Evolutionary conservation across 352 stramenopile genomes (phyloP), one percentile per base, ranked within the genome.

Genomic region (Pythium phragmitis): DNA sequence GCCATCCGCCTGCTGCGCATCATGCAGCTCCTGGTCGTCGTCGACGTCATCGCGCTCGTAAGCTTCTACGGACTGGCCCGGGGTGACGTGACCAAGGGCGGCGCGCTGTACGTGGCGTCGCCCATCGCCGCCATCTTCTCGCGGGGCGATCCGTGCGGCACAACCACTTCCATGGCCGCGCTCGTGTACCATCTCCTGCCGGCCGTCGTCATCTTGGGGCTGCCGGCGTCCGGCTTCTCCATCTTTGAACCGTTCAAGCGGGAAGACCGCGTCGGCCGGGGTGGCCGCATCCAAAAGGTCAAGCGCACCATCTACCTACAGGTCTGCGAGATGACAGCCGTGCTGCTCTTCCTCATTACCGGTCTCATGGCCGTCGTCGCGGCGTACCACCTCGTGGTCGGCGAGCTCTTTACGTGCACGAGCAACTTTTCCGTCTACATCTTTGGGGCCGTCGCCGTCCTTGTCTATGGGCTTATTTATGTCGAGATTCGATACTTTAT

Each of bases 251-350:
- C 84, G 0, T 94, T 93, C 63, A 68, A 81, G 50, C 70, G 85
- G 36, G 80, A 93, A 66, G 67, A 85, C 33, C 79, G 79, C n/a
- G 76, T 88, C 61, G 74, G 88, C 57, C 65, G 65, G 48, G 76
- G 69, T 21, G 82, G 82, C 2, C 65, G 79, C 36, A 68, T 91
- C 39, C 79, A 88, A 28, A 91, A 94, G 53, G 81, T 94, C 58
- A 94, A 89, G 67, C 81, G 85, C 55, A 92, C 82, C 0, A 74
- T 89, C 46, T 91, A 76, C 62, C 63, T 94, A 17, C 85, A 94
- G 57, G 62, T 89, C 51, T 94, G 85, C 52, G 85, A 94, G 46
- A 67, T 94, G 42, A 85, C 82, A 2, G 78, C 74, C 16, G 74
- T 91, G 26, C 13, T 68, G 4, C 76, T 88, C 11, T 82, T 91